A percentile compares a stretch with the other conserved stretches of the same genome.
Conservation (phyloP, 495 filamentous ascomycete species). For the Tuber brumale region DNA sequence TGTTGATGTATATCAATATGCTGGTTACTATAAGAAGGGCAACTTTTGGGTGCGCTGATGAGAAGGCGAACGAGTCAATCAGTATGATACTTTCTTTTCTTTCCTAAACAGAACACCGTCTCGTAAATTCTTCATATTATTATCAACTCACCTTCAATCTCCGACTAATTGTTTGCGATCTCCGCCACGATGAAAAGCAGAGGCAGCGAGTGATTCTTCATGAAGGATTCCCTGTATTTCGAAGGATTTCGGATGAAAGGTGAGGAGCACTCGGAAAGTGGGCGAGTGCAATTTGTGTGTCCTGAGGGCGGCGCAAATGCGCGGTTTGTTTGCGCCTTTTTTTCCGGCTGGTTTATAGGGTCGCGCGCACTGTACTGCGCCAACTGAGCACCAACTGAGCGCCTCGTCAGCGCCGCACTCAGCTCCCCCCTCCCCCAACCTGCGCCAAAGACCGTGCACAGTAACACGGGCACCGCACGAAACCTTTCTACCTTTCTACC, state of each 20-base stretch:
- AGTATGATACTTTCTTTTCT: too few species aligned
- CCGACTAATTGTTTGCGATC: too few species aligned
- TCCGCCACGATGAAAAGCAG: too few species aligned
- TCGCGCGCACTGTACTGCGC: not conserved
- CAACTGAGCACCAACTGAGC: not conserved
- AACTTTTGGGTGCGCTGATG: too few species aligned
- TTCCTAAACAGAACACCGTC: too few species aligned
- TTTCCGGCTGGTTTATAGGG: rapidly evolving
- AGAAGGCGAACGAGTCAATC: too few species aligned
- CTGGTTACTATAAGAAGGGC: too few species aligned
- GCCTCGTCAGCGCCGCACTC: not conserved
- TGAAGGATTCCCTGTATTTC: not conserved
- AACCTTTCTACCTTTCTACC: not conserved
- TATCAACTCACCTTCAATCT: too few species aligned
- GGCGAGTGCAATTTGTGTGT: not conserved
- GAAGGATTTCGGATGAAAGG: not conserved
- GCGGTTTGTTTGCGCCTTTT: not conserved
- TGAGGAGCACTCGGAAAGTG: not conserved
- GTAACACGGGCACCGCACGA: not conserved
- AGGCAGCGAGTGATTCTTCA: not conserved
- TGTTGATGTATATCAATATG: too few species aligned
- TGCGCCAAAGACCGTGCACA: not conserved
- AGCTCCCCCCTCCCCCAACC: not conserved
- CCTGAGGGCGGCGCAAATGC: not conserved
- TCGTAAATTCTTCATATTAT: too few species aligned